A percentile compares a stretch with the other conserved stretches of the same genome.
phyloP scores from a whole-genome alignment of 192 early-diverging fungal species.

The Backusella psychrophila region DNA sequence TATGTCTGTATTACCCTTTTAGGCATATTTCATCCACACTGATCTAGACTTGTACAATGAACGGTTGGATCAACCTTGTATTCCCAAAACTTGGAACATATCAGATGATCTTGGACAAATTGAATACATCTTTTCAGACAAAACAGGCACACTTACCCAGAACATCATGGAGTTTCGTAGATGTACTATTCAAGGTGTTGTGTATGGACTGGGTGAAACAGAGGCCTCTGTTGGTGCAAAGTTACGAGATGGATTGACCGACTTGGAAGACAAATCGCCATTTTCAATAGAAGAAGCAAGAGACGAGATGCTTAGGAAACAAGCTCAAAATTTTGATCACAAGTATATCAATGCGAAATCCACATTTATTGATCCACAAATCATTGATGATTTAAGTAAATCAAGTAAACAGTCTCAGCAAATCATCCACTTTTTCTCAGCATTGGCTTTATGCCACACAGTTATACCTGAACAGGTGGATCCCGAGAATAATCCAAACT shows the following conservation, averaged over 20 bases:
- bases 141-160: slow-evolving; percentile 76
- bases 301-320: slow-evolving; percentile 55
- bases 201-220: slow-evolving; percentile 58
- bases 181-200: slow-evolving; percentile 60
- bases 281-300: slow-evolving; percentile 33
- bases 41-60: slow-evolving; percentile 67
- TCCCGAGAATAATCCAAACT: slow-evolving; percentile 35
- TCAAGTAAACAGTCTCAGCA: slow-evolving; percentile 7
- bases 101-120: slow-evolving; percentile 74
- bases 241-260: slow-evolving; percentile 8
- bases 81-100: slow-evolving; percentile 68
- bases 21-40: slow-evolving; percentile 69
- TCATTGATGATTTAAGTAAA: slow-evolving; percentile 11
- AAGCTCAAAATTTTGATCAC: slow-evolving; percentile 54
- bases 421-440: slow-evolving; percentile 49
- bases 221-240: slow-evolving; percentile 45
- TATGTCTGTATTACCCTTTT: background rate
- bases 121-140: slow-evolving; percentile 80
- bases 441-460: slow-evolving; percentile 64
- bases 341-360: slow-evolving; percentile 58
- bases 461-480: slow-evolving; percentile 54
- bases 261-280: background rate
- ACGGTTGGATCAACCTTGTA: slow-evolving; percentile 51
- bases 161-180: slow-evolving; percentile 80
- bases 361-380: slow-evolving; percentile 64